Base-by-base conservation (phyloP, 2,329 filamentous ascomycete genomes). In the Pseudogymnoascus sp. region DNA sequence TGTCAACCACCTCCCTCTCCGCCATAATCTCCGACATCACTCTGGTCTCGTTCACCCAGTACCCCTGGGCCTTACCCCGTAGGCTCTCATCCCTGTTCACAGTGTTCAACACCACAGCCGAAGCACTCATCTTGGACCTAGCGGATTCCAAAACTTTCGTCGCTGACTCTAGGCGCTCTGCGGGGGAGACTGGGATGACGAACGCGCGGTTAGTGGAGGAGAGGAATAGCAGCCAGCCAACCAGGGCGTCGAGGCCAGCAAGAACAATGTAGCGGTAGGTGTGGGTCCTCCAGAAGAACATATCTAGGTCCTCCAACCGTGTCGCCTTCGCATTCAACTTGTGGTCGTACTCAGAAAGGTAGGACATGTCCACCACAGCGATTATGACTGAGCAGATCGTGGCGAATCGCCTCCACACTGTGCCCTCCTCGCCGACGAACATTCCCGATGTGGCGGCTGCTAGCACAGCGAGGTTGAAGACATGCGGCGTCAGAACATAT, bases 171-270 rank as follows among this genome's bases (percentile, higher is more conserved):
- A 95, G 75, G 64, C 89, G 84, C 72, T 89, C 86, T 0, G 85
- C 82, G 0, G 86, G 73, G 0, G 81, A 78, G 0, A 83, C 81
- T 12, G 86, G 83, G 55, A 79, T 77, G 21, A 85, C 82, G 67
- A 95, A 90, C 63, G 89, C 87, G 18, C 92, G 86, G 70, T 92
- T 88, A 4, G 94, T 97, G 13, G 85, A 84, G 2, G 88, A 87
- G 3, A 94, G 79, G 76, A 87, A 97, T 37, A 97, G 77, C 3
- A 88, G 73, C 60, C 77, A 80, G 0, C 85, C 89, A 0, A 94
- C 74, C 0, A 79, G 62, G 0, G 74, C 79, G 71, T 97, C 87
- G 21, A 91, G 79, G 0, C 78, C 67, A 0, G 86, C 86, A 2
- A 97, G 82, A 1, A 75, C 77, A 12, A 90, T 68, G 31, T 82